Conservation (phyloP, 2,329 filamentous ascomycete genomes). For the Cercospora nicotianae region DNA sequence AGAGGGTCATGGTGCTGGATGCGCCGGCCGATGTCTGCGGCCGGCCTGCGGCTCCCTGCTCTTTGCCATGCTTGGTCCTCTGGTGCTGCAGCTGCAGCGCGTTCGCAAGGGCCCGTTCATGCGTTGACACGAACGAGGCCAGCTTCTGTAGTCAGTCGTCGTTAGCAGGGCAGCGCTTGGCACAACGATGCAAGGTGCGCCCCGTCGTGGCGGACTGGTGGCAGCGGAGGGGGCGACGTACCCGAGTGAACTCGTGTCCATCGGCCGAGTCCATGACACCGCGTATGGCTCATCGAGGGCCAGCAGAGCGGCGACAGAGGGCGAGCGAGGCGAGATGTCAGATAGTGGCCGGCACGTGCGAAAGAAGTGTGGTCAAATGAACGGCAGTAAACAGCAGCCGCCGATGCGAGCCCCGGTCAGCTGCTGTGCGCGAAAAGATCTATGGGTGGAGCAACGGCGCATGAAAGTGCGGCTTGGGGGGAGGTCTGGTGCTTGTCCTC, state of each 20-base stretch:
- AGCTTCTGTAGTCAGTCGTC: conserved; percentile 65
- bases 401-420: not conserved
- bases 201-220: not conserved
- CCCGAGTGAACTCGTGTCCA: conserved; percentile 86
- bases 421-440: not conserved
- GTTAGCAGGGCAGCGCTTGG: conserved; percentile 3
- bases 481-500: not conserved
- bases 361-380: conserved; percentile 1
- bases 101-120: conserved; percentile 96
- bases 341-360: conserved; percentile 4
- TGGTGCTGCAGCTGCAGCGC: conserved; percentile 83
- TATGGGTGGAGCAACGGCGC: not conserved
- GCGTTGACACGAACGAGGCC: conserved; percentile 91
- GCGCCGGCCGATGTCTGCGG: conserved; percentile 62
- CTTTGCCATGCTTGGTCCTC: conserved; percentile 60
- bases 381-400: not conserved
- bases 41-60: conserved; percentile 39
- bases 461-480: not conserved
- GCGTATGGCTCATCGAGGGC: conserved; percentile 3
- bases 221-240: conserved; percentile 42
- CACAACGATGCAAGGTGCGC: conserved; percentile 4
- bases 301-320: conserved; percentile 1
- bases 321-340: not conserved
- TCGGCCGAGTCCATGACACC: conserved; percentile 77
- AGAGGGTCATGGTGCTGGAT: conserved; percentile 70